Evolutionary conservation across 1,284 basidiomycete species (phyloP).

Genomic region (Ustilago sp.): DNA sequence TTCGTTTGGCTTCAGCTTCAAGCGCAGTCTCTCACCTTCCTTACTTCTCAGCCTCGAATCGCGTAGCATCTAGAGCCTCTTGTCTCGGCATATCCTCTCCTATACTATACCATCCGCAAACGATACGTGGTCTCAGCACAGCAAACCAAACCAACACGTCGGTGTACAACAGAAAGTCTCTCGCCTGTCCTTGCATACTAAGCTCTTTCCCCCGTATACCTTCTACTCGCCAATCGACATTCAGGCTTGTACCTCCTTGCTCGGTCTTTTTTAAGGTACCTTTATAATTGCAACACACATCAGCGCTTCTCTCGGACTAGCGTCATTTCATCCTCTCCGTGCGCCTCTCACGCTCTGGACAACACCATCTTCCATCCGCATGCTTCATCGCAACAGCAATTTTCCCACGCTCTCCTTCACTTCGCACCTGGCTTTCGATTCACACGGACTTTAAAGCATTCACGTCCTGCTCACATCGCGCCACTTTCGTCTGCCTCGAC

Average conservation of each 20-base stretch:
- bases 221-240: not conserved
- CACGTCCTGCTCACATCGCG: not conserved
- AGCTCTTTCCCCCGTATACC: constrained; percentile 1
- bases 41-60: not conserved
- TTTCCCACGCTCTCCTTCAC: constrained; percentile 21
- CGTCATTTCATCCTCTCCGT: not conserved
- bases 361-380: constrained; percentile 1
- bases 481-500: not conserved
- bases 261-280: not conserved
- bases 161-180: constrained; percentile 19
- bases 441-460: not conserved
- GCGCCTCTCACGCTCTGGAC: constrained; percentile 13
- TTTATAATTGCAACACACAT: not conserved
- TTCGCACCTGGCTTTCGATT: constrained; percentile 1
- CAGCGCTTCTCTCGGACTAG: not conserved
- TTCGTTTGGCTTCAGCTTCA: not conserved
- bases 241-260: too few relatives aligned
- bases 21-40: not conserved
- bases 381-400: not conserved
- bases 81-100: constrained; percentile 1
- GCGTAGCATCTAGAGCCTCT: not conserved
- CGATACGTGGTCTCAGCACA: not conserved
- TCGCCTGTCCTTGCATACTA: not conserved
- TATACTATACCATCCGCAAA: constrained; percentile 18
- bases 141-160: not conserved